Evolutionary conservation across 2,329 filamentous ascomycete genomes (phyloP), one percentile per base, ranked within the genome.

Genomic region (Sphaerulina vaccinii): DNA sequence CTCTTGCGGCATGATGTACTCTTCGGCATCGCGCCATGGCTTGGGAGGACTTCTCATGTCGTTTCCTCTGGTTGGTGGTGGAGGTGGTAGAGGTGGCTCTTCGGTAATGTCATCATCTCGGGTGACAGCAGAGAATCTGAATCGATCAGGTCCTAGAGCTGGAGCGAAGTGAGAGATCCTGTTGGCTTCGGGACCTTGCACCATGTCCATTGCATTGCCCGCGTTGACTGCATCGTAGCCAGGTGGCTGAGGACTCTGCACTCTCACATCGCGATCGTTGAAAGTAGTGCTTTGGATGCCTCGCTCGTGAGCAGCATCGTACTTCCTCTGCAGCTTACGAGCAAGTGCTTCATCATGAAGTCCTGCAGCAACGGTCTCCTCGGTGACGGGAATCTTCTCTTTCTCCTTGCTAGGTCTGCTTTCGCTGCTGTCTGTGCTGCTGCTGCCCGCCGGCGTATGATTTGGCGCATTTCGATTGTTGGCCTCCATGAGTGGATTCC

Each of bases 271-370:
- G 7, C 45, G 45, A 35, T 15, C 23, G 18, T 24, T 7, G 5
- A 9, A 22, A n/a, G 9, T 18, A 18, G 45, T 7, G 16, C 22
- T 27, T 24, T 49, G 45, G 1, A 49, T 40, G 11, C 11, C 37
- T 41, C 45, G 36, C 45, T 49, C 45, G 15, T 49, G 45, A 8
- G 37, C 45, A n/a, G 36, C 45, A 23, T 49, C 45, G 10, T 49
- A 49, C 32, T 41, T 49, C 19, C 36, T 49, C 24, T 49, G 45
- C 24, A 49, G 37, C 18, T 22, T 49, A 11, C 45, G 37, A 27
- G 45, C 45, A 27, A 49, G 22, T 1, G 36, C 24, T 16, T 40
- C 45, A n/a, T 49, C 45, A 24, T 49, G 44, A 10, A 47, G 33
- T 29, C 36, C 36, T 16, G 45, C 45, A 29, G 36, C 44, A 11